phyloP scores from a whole-genome alignment of 768 basidiomycete genomes.

The Leccinum disarticulatum region DNA sequence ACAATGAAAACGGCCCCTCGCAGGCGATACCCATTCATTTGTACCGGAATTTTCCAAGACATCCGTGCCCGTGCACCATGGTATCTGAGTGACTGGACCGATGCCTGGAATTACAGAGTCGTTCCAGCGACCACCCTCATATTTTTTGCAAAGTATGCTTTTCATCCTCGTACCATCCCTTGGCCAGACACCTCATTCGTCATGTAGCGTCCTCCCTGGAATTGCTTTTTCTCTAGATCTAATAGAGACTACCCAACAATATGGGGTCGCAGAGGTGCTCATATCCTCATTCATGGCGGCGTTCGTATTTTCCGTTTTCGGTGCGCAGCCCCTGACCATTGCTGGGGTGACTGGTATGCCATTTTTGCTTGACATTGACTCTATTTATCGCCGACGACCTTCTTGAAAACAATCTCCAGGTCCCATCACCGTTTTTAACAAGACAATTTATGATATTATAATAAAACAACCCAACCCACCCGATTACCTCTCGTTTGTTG shows the following conservation, averaged over 20 bases:
- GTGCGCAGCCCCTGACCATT: conserved; percentile 89
- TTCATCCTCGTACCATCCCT: neutral
- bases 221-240: conserved; percentile 91
- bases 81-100: conserved; percentile 86
- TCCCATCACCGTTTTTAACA: conserved; percentile 92
- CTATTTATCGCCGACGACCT: neutral
- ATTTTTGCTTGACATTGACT: neutral
- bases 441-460: conserved; percentile 81
- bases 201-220: conserved; percentile 77
- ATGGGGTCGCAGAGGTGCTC: conserved; percentile 87
- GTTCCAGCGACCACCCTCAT: conserved; percentile 83
- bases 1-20: neutral
- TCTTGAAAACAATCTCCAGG: conserved; percentile 39
- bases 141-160: conserved; percentile 76
- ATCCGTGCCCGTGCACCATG: conserved; percentile 70
- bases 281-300: conserved; percentile 87
- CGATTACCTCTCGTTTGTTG: conserved; percentile 80
- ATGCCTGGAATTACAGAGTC: conserved; percentile 91
- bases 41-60: conserved; percentile 69
- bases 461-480: conserved; percentile 57
- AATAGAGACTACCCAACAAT: conserved; percentile 86
- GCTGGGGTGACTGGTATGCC: conserved; percentile 81
- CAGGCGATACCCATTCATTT: conserved; percentile 24
- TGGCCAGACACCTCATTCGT: neutral
- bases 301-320: conserved; percentile 81